Evolutionary conservation across 2,329 filamentous ascomycete species (phyloP).

Genomic region (Grosmannia serpens): DNA sequence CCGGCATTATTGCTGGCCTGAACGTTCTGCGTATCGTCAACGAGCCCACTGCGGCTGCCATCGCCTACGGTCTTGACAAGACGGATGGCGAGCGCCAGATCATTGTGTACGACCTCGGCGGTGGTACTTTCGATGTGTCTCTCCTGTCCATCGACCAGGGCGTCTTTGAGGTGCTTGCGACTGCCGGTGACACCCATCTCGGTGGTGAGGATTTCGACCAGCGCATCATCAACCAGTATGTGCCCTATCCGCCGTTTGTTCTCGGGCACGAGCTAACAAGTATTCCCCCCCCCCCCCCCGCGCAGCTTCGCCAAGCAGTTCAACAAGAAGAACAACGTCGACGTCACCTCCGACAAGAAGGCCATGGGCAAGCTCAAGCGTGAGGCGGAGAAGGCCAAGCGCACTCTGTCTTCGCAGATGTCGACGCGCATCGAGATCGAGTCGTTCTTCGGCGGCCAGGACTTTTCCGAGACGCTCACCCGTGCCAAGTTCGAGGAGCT

Average conservation of each 20-base stretch:
- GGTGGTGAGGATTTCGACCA: conserved; percentile 99
- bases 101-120: conserved; percentile 87
- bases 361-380: conserved; percentile 99
- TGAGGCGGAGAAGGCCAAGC: conserved; percentile 99
- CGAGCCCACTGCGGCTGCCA: conserved; percentile 89
- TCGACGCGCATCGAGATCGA: conserved; percentile 93
- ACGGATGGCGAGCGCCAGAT: conserved; percentile 74
- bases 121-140: conserved; percentile 90
- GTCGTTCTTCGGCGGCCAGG: conserved; percentile 89
- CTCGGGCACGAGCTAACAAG: too few relatives aligned
- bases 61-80: conserved; percentile 90
- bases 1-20: conserved; percentile 80
- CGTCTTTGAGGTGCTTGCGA: conserved; percentile 89
- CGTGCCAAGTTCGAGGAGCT: conserved; percentile 99
- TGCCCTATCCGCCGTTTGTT: neutral
- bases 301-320: conserved; percentile 75
- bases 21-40: conserved; percentile 95
- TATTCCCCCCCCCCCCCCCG: neutral
- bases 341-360: conserved; percentile 90
- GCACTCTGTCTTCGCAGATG: conserved; percentile 89
- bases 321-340: conserved; percentile 95
- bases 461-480: conserved; percentile 96
- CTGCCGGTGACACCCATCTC: conserved; percentile 91
- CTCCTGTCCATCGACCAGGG: conserved; percentile 85
- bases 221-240: conserved; percentile 72